Evolutionary conservation across 345 rosid genomes (phyloP).

Genomic region (Populus tremula): DNA sequence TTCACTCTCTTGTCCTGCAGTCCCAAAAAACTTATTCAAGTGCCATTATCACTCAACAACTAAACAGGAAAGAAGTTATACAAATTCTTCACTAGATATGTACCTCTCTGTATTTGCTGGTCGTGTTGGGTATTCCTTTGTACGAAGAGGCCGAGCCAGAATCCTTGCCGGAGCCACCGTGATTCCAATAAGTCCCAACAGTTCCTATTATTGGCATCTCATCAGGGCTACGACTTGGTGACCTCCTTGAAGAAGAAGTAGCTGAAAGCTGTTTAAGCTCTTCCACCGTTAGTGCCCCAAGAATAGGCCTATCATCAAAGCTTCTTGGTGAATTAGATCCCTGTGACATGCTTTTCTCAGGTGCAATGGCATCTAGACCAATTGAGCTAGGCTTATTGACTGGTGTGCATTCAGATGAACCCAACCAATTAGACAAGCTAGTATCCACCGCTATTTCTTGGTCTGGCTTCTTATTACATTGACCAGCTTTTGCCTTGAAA

Average conservation of each 20-base stretch:
- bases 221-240: conserved; percentile 77
- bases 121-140: conserved; percentile 89
- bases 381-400: conserved; percentile 34
- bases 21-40: conserved; percentile 17
- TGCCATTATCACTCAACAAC: conserved; percentile 3
- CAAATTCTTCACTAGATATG: conserved; percentile 12
- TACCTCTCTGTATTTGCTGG: conserved; percentile 96
- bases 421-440: conserved; percentile 92
- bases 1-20: conserved; percentile 88
- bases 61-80: background rate
- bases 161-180: conserved; percentile 33
- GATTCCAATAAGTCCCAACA: conserved; percentile 80
- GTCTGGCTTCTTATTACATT: conserved; percentile 39
- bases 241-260: conserved; percentile 65
- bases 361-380: conserved; percentile 27
- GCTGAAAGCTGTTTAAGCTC: conserved; percentile 78
- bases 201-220: conserved; percentile 83
- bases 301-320: conserved; percentile 77
- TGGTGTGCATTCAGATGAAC: conserved; percentile 56
- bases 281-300: conserved; percentile 81
- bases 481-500: conserved; percentile 39
- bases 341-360: conserved; percentile 38
- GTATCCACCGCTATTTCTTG: conserved; percentile 65
- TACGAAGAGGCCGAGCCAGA: conserved; percentile 49
- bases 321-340: conserved; percentile 49